A percentile compares a stretch with the other conserved stretches of the same genome.
phyloP scores from a whole-genome alignment of 371 early-diverging fungal species.

The Neoconidiobolus thromboides region DNA sequence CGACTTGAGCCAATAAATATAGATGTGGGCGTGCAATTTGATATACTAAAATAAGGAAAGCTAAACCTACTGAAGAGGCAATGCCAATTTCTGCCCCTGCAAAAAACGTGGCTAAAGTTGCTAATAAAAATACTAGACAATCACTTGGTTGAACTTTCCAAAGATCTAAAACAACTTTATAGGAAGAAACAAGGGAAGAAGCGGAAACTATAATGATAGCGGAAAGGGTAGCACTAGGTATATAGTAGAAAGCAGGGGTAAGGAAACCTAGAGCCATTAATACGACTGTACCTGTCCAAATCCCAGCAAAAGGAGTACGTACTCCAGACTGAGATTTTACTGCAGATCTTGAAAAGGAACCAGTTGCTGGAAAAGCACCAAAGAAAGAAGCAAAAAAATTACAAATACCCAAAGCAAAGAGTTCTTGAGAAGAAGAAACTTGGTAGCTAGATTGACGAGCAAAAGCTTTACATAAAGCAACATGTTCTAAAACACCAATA shows the following conservation, averaged over 20 bases:
- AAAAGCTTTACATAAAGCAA: slow-evolving; percentile 64
- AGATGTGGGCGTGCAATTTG: slow-evolving; percentile 47
- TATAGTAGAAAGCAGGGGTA: slow-evolving; percentile 64
- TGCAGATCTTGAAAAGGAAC: slow-evolving; percentile 70
- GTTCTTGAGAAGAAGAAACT: slow-evolving; percentile 54
- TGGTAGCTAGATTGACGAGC: slow-evolving; percentile 31
- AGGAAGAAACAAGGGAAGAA: slow-evolving; percentile 12
- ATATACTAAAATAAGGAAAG: slow-evolving; percentile 35
- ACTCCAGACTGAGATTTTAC: slow-evolving; percentile 62
- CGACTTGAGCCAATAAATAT: slow-evolving; percentile 15
- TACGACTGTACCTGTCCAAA: slow-evolving; percentile 51
- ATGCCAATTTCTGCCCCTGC: slow-evolving; percentile 47
- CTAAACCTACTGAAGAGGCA: slow-evolving; percentile 34
- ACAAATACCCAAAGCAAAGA: slow-evolving; percentile 63
- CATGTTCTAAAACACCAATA: slow-evolving; percentile 61
- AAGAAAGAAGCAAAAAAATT: slow-evolving; percentile 67
- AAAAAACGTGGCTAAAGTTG: slow-evolving; percentile 39
- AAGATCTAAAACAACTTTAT: slow-evolving; percentile 9
- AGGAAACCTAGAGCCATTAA: slow-evolving; percentile 50
- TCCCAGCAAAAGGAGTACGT: slow-evolving; percentile 53
- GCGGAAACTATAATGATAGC: slow-evolving; percentile 60
- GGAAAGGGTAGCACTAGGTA: slow-evolving; percentile 53
- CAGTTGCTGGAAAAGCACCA: slow-evolving; percentile 63
- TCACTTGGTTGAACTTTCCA: slow-evolving; percentile 26
- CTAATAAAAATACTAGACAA: slow-evolving; percentile 19